Base-by-base conservation (phyloP, 768 basidiomycete species). In the Fomitopsis serialis region DNA sequence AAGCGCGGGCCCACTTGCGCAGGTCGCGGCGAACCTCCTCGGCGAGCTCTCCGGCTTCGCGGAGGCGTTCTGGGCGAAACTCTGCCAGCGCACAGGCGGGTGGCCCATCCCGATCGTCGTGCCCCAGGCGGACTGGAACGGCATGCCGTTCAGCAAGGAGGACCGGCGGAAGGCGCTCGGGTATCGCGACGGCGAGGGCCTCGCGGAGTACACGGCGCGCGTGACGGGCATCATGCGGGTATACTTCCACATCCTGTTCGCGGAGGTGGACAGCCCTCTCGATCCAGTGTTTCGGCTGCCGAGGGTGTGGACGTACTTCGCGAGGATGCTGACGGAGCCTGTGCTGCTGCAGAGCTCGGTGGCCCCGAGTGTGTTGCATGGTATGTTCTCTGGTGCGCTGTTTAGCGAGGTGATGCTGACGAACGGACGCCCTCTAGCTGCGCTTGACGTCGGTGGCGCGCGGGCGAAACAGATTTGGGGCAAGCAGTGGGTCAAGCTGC, bases 1-100 rank as follows among this genome's bases (percentile, higher is more conserved):
- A 27, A 87, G 88, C 22, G 94, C 93, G 0, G 75, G 78, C 35
- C 96, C 96, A 0, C 78, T 99, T 22, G 91, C 89, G 0, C 79
- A 81, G 29, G 81, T 97, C 11, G 70, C 89, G 2, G 78, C 87
- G 57, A 84, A 79, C 56, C 75, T 98, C 27, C 77, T 93, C 50
- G 61, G 61, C 13, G 65, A 78, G 0, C 69, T 83, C 2, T 73
- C 76, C 5, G 66, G 69, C 25, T 87, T 99, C 59, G 72, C 81
- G 2, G 77, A 88, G 11, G 75, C 96, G 13, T 83, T 99, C 64
- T 92, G 85, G 71, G 81, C 88, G 10, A 84, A 92, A 61, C 76
- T 98, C 29, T 84, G 90, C 25, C 93, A 96, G 67, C 83, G 88
- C 22, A 81, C 88, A 19, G 95, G 95, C 40, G 87, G 88, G 23